Evolutionary conservation across 768 basidiomycete genomes (phyloP).

Genomic region (Imleria badia): DNA sequence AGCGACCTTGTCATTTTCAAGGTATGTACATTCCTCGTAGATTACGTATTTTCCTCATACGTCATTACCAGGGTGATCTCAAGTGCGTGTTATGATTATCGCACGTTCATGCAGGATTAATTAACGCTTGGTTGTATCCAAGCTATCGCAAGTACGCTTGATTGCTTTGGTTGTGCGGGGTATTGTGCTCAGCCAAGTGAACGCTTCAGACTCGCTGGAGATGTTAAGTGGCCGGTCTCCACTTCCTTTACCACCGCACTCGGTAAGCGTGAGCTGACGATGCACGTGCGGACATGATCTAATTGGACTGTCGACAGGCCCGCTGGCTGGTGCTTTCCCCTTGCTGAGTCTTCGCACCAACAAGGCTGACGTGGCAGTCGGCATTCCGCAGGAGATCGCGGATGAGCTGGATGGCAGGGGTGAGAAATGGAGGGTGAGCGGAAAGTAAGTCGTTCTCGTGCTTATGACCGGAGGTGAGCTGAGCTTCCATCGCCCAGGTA

Average conservation of each 20-base stretch:
- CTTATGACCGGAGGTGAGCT: not conserved
- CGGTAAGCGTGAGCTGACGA: conserved; percentile 42
- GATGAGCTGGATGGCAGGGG: conserved; percentile 64
- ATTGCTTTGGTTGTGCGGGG: not conserved
- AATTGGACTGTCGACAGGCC: conserved; percentile 45
- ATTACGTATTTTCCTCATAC: not conserved
- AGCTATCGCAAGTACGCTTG: conserved; percentile 80
- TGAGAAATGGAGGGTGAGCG: conserved; percentile 76
- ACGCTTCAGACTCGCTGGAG: conserved; percentile 74
- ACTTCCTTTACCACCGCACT: conserved; percentile 74
- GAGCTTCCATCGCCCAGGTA: conserved; percentile 19
- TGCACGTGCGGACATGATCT: not conserved
- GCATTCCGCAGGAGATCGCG: conserved; percentile 63
- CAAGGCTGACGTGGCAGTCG: conserved; percentile 94
- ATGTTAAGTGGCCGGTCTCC: conserved; percentile 82
- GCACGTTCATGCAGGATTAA: not conserved
- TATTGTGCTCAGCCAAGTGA: conserved; percentile 1
- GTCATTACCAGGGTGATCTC: conserved; percentile 68
- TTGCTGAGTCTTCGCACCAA: conserved; percentile 86
- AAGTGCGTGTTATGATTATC: conserved; percentile 58
- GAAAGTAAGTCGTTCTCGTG: conserved; percentile 50
- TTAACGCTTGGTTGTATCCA: conserved; percentile 1
- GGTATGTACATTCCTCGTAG: conserved; percentile 35
- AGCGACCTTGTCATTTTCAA: conserved; percentile 84
- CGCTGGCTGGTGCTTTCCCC: conserved; percentile 75